Percentiles rank a stretch among this genome's conserved stretches.
These are phyloP conservation scores for Pholiota microspora DNA, from an alignment of 768 basidiomycete genomes.

Conservation along the genomic window DNA sequence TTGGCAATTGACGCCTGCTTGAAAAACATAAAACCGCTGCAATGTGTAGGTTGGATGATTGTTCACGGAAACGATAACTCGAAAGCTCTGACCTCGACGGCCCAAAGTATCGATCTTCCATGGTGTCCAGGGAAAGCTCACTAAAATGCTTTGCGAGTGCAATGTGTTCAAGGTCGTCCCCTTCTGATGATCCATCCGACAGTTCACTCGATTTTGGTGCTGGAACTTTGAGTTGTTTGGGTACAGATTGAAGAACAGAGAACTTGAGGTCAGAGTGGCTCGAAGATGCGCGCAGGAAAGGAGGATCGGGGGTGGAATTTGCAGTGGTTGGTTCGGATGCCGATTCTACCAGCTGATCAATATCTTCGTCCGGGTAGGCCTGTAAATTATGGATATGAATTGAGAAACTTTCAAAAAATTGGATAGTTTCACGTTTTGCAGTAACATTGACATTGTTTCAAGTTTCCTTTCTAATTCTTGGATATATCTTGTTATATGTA, in stretches of 20 bases:
- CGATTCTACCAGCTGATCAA: not conserved
- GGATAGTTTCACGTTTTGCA: not conserved
- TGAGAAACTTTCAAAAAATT: not conserved
- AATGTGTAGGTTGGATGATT: not conserved
- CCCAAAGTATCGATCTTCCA: conserved; percentile 40
- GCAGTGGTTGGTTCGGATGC: conserved; percentile 1
- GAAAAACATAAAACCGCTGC: conserved; percentile 39
- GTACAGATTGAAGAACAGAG: not conserved
- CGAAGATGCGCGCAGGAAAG: not conserved
- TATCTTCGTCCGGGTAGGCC: conserved; percentile 2
- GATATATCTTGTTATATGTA: not conserved
- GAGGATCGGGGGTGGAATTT: conserved; percentile 1
- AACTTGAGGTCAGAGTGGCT: not conserved
- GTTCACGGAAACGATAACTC: not conserved
- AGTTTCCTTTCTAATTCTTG: not conserved
- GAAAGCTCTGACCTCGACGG: conserved; percentile 27
- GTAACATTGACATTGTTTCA: not conserved
- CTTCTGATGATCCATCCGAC: conserved; percentile 18
- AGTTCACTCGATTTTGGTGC: not conserved
- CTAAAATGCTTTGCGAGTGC: conserved; percentile 30
- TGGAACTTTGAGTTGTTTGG: not conserved
- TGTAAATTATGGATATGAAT: not conserved
- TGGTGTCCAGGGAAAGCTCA: conserved; percentile 26
- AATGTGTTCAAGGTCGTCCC: conserved; percentile 31
- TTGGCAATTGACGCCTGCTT: conserved; percentile 42